A percentile compares a stretch with the other conserved stretches of the same genome.
phyloP scores from a whole-genome alignment of 225 moss, liverwort and hornwort genomes.

The Climacium dendroides region DNA sequence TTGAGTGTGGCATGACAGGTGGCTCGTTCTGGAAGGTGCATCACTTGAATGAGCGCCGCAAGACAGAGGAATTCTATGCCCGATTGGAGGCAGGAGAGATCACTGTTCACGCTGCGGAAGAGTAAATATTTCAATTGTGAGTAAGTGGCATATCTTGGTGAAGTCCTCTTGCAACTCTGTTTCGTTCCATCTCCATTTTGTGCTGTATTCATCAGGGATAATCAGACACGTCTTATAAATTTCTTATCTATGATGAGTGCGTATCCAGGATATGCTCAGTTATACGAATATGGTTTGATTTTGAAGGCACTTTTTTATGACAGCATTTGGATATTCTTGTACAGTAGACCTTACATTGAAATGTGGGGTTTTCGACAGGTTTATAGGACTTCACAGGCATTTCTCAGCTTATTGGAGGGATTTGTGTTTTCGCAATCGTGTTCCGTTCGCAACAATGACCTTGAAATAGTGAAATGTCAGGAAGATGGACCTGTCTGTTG shows the following conservation, averaged over 20 bases:
- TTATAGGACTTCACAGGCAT: not conserved
- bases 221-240: not conserved
- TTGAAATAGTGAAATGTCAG: not conserved
- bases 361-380: not conserved
- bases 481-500: not conserved
- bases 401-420: not conserved
- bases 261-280: not conserved
- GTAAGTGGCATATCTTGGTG: not conserved
- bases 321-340: not conserved
- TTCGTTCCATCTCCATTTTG: not conserved
- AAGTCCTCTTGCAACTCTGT: not conserved
- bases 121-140: not conserved
- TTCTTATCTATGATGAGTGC: not conserved
- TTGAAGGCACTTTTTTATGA: not conserved
- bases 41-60: constrained; percentile 39
- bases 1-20: not conserved
- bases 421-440: not conserved
- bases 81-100: constrained; percentile 39
- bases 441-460: not conserved
- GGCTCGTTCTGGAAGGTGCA: constrained; percentile 39
- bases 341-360: not conserved
- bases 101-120: constrained; percentile 1
- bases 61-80: constrained; percentile 36
- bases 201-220: not conserved
- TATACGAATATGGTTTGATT: not conserved